Conservation (phyloP, 169 alveolate species). For the Blepharisma undulans region DNA sequence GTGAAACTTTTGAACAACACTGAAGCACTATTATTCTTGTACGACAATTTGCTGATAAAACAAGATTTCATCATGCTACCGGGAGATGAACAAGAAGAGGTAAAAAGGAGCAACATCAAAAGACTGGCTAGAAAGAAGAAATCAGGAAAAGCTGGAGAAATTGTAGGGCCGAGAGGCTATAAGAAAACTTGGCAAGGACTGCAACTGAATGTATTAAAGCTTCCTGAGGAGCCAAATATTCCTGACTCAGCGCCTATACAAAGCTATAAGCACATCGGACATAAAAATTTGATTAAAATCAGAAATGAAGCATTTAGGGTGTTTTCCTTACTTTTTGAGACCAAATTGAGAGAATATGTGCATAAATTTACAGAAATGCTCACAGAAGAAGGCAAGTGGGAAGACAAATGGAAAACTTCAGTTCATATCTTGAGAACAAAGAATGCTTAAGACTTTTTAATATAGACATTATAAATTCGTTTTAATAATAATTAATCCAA, state of each 20-base stretch:
- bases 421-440: background rate
- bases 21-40: slow-evolving; percentile 64
- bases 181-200: slow-evolving; percentile 36
- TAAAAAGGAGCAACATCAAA: slow-evolving; percentile 31
- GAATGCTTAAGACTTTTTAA: background rate
- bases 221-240: background rate
- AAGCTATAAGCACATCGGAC: slow-evolving; percentile 20
- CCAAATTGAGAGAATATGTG: background rate
- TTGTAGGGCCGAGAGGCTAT: slow-evolving; percentile 7
- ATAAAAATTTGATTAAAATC: background rate
- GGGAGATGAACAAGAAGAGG: slow-evolving; percentile 60
- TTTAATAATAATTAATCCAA: no score
- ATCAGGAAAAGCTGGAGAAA: background rate
- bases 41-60: slow-evolving; percentile 70
- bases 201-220: background rate
- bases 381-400: slow-evolving; percentile 34
- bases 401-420: slow-evolving; percentile 25
- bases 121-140: slow-evolving; percentile 11
- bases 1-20: slow-evolving; percentile 68
- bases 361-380: background rate
- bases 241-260: slow-evolving; percentile 14
- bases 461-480: no score
- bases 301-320: slow-evolving; percentile 18
- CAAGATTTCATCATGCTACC: slow-evolving; percentile 83
- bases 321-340: background rate